Evolutionary conservation across 2,329 filamentous ascomycete species (phyloP).

Genomic region (Colletotrichum agaves): DNA sequence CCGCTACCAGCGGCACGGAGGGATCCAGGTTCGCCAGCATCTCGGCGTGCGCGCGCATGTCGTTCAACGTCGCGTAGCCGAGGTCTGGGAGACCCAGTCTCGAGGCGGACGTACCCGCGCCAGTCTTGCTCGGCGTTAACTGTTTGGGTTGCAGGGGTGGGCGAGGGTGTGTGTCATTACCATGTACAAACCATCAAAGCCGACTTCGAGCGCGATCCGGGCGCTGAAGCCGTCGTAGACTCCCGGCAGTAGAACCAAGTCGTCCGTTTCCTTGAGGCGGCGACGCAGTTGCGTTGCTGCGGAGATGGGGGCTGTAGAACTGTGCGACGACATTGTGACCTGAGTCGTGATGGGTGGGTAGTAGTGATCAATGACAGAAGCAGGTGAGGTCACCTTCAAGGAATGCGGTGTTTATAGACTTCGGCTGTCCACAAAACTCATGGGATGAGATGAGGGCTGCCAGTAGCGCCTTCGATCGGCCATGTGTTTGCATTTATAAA

Average conservation of each 20-base stretch:
- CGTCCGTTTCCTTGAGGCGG: constrained; percentile 49
- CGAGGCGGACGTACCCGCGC: constrained; percentile 70
- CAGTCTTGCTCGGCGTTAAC: constrained; percentile 56
- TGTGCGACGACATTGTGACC: constrained; percentile 13
- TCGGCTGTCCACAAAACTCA: neutral
- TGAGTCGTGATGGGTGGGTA: neutral
- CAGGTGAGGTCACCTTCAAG: neutral
- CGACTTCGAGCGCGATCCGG: constrained; percentile 69
- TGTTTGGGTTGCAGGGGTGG: neutral
- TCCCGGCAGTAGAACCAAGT: constrained; percentile 68
- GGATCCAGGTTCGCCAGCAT: constrained; percentile 72
- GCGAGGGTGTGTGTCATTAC: constrained; percentile 48
- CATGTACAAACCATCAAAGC: constrained; percentile 76
- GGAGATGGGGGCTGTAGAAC: neutral
- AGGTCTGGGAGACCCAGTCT: constrained; percentile 72
- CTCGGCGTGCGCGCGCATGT: constrained; percentile 71
- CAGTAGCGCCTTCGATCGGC: neutral
- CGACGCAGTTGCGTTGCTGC: constrained; percentile 52
- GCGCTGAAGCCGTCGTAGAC: constrained; percentile 77
- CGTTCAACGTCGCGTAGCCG: constrained; percentile 68
- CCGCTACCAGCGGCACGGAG: constrained; percentile 67
- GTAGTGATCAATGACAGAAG: neutral
- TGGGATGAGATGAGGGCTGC: neutral
- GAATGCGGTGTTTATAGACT: neutral
- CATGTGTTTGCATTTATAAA: neutral